Conservation (phyloP, 2,329 filamentous ascomycete genomes). For the Alternaria ventricosa region DNA sequence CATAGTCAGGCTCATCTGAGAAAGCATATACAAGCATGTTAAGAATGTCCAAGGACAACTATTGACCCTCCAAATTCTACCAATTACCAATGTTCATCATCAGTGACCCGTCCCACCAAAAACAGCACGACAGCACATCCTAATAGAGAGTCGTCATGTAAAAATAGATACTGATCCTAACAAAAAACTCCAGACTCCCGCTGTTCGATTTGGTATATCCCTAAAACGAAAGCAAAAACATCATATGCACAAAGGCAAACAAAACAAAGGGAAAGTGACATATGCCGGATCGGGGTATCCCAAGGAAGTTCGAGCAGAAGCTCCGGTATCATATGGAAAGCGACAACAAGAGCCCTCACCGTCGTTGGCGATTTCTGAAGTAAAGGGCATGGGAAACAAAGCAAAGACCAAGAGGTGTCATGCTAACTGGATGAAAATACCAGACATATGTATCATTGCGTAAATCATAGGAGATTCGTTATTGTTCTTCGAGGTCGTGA, state of each 20-base stretch:
- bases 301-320: conserved; percentile 22
- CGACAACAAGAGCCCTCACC: conserved; percentile 30
- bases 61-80: conserved; percentile 1
- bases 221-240: conserved; percentile 11
- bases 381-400: background rate
- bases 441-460: conserved; percentile 21
- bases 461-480: conserved; percentile 27
- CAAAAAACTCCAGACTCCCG: conserved; percentile 23
- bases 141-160: background rate
- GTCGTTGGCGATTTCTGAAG: conserved; percentile 19
- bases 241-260: background rate
- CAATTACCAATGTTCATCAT: conserved; percentile 15
- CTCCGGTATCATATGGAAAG: conserved; percentile 41
- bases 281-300: conserved; percentile 15
- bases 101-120: background rate
- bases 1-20: background rate
- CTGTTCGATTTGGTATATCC: conserved; percentile 39
- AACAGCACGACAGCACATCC: background rate
- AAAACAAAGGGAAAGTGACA: conserved; percentile 6
- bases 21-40: conserved; percentile 11
- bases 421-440: conserved; percentile 17
- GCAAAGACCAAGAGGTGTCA: conserved; percentile 17
- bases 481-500: conserved; percentile 27
- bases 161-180: background rate
- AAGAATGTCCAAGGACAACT: conserved; percentile 3